phyloP scores from a whole-genome alignment of 192 early-diverging fungal genomes.

The Dispira simplex region DNA sequence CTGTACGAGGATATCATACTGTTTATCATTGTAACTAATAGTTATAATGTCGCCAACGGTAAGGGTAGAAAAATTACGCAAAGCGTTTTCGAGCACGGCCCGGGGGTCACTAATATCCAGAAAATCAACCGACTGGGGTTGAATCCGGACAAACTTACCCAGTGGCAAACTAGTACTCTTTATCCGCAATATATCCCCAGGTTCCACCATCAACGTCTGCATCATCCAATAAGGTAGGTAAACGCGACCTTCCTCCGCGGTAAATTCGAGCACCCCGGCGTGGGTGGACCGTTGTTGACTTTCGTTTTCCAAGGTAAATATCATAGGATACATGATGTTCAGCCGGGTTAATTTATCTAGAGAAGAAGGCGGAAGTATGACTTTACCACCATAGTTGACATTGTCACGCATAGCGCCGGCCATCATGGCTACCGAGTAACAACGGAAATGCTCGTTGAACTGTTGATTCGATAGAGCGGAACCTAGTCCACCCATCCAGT shows the following conservation, averaged over 20 bases:
- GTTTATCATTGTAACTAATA: constrained; percentile 77
- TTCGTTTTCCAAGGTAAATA: constrained; percentile 69
- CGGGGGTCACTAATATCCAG: constrained; percentile 92
- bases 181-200: constrained; percentile 63
- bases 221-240: constrained; percentile 99
- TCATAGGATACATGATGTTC: constrained; percentile 83
- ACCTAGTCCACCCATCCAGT: too few relatives aligned
- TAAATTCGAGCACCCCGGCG: constrained; percentile 97
- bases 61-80: constrained; percentile 82
- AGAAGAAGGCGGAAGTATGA: constrained; percentile 28
- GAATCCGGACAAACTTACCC: constrained; percentile 85
- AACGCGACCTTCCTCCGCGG: constrained; percentile 87
- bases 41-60: constrained; percentile 85
- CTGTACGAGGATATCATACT: constrained; percentile 80
- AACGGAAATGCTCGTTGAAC: constrained; percentile 8
- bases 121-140: constrained; percentile 94
- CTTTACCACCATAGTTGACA: constrained; percentile 29
- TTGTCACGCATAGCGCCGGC: constrained; percentile 6
- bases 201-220: constrained; percentile 60
- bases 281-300: constrained; percentile 47
- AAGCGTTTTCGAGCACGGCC: constrained; percentile 91
- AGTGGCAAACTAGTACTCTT: constrained; percentile 62
- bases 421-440: constrained; percentile 11
- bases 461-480: neutral
- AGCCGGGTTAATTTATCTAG: constrained; percentile 44